These are phyloP conservation scores for Colletotrichum filicis DNA, from an alignment of 2,329 filamentous ascomycete species.

Conservation along the genomic window DNA sequence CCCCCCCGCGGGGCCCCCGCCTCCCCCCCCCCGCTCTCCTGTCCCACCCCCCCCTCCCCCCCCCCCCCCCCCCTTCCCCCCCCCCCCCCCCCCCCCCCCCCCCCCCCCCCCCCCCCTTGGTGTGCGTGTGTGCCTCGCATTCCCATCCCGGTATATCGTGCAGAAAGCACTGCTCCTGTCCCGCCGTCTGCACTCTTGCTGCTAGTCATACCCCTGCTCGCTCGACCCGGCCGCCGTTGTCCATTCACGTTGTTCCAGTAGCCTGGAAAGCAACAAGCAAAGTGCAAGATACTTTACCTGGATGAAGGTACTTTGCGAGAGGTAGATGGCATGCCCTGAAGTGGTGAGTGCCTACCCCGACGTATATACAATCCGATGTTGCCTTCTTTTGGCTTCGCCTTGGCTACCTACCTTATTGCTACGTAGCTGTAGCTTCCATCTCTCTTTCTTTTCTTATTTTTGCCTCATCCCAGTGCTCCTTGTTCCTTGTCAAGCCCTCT, in stretches of 20 bases:
- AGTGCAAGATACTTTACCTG: slow-evolving; percentile 7
- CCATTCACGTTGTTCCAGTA: slow-evolving; percentile 42
- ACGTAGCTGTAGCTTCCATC: slow-evolving; percentile 2
- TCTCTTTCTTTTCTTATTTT: slow-evolving; percentile 12
- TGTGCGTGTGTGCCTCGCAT: neutral
- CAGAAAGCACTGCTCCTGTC: neutral
- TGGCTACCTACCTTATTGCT: slow-evolving; percentile 2
- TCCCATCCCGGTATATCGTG: neutral
- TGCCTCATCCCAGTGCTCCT: slow-evolving; percentile 1
- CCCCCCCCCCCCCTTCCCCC: too few relatives aligned
- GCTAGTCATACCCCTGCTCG: slow-evolving; percentile 39
- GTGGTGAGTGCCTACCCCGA: neutral
- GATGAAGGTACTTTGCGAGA: neutral
- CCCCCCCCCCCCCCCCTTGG: too few relatives aligned
- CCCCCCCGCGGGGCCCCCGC: too few relatives aligned
- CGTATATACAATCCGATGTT: slow-evolving; percentile 43
- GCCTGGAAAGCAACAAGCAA: slow-evolving; percentile 18
- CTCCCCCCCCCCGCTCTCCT: too few relatives aligned
- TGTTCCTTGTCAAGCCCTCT: slow-evolving; percentile 20
- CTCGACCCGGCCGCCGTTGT: slow-evolving; percentile 39
- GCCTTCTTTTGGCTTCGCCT: slow-evolving; percentile 37
- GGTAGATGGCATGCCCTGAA: neutral
- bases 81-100: too few relatives aligned
- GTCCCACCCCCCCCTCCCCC: too few relatives aligned
- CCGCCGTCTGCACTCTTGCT: neutral